Percentiles rank a stretch among this genome's conserved stretches.
These are phyloP conservation scores for Teunomyces stri DNA, from an alignment of 805 yeast genomes.

Conservation along the genomic window DNA sequence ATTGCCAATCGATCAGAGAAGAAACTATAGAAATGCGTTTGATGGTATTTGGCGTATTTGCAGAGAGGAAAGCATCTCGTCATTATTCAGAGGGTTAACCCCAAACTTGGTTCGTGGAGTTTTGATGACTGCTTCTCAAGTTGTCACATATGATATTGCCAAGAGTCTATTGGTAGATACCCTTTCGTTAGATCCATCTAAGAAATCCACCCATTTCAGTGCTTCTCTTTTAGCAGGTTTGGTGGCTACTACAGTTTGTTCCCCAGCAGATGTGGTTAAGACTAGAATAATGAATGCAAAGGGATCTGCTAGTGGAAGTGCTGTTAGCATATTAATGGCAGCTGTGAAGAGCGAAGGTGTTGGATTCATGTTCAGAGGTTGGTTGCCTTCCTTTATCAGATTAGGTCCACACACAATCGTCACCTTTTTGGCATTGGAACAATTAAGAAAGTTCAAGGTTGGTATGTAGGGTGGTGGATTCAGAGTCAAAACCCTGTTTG, in stretches of 20 bases:
- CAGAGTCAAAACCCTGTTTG: not conserved
- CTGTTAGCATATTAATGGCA: conserved; percentile 46
- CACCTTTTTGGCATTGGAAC: conserved; percentile 67
- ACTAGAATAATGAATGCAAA: conserved; percentile 80
- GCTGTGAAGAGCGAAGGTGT: conserved; percentile 72
- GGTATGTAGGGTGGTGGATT: conserved; percentile 37
- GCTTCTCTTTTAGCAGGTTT: conserved; percentile 81
- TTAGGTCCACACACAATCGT: conserved; percentile 80
- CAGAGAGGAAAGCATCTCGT: conserved; percentile 55
- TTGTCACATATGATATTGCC: conserved; percentile 79
- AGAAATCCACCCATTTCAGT: conserved; percentile 69
- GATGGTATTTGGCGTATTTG: conserved; percentile 67
- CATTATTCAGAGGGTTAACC: conserved; percentile 69
- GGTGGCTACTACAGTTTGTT: conserved; percentile 87
- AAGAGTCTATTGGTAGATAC: conserved; percentile 56
- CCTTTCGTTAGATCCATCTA: conserved; percentile 52
- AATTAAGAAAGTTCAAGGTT: conserved; percentile 51
- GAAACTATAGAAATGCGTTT: conserved; percentile 74
- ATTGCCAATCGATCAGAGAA: conserved; percentile 58
- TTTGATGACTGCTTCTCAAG: conserved; percentile 88
- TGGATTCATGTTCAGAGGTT: conserved; percentile 82
- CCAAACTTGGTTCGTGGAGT: conserved; percentile 82
- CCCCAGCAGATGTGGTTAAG: conserved; percentile 89
- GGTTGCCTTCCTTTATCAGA: conserved; percentile 85
- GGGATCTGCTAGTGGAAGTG: conserved; percentile 41